Conservation (phyloP, 257 asterid genomes). For the Verbascum thapsus region DNA sequence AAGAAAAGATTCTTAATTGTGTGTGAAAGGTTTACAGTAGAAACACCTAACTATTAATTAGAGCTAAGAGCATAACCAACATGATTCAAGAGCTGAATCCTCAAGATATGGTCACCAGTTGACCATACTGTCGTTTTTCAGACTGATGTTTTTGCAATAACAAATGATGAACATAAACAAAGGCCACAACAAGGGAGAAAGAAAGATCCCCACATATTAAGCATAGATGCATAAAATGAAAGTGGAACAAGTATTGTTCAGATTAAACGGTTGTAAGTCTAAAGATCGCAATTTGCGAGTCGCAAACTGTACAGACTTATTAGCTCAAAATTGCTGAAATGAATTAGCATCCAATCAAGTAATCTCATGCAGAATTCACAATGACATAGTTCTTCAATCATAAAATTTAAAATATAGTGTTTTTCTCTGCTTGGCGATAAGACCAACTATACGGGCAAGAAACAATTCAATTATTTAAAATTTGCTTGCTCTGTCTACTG, state of each 20-base stretch:
- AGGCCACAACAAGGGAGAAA: no score
- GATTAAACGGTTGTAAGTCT: not conserved
- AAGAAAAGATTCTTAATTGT: not conserved
- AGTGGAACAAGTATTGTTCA: not conserved
- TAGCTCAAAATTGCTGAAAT: not conserved
- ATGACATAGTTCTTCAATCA: not conserved
- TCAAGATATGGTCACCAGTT: slow-evolving; percentile 7
- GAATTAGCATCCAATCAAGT: not conserved
- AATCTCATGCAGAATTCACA: slow-evolving; percentile 5
- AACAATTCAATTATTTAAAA: not conserved
- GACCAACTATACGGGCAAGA: not conserved
- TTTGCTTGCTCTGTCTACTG: not conserved
- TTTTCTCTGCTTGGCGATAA: not conserved
- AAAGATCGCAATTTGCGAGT: no score
- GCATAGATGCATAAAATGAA: no score
- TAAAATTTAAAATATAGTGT: not conserved
- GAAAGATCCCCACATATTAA: no score
- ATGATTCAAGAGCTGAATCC: not conserved
- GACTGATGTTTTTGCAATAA: slow-evolving; percentile 1
- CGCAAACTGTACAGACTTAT: not conserved
- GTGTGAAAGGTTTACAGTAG: not conserved
- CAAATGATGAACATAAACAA: not conserved
- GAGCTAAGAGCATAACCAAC: not conserved
- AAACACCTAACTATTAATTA: not conserved
- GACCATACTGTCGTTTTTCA: not conserved